Evolutionary conservation across 2,329 filamentous ascomycete species (phyloP), one percentile per base, ranked within the genome.

Genomic region (Thermomyces lanuginosus): DNA sequence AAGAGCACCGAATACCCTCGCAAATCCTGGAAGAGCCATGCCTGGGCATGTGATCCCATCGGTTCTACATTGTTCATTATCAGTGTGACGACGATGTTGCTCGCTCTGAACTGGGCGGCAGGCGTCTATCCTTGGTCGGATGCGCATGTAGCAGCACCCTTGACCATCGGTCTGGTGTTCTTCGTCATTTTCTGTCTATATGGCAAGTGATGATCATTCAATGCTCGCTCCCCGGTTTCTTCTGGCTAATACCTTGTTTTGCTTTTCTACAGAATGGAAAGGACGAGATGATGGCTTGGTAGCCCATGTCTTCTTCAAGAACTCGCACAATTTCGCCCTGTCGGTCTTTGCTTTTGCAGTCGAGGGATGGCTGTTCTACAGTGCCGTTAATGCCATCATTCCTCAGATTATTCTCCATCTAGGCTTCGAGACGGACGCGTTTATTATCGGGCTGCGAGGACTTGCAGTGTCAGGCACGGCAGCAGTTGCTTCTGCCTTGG

Each of bases 31-130:
- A 30, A 12, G 8, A 18, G 24, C 10, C 28, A 30, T 13, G n/a
- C 27, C 23, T 30, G 28, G 28, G 28, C 28, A 12, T 30, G 24
- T 30, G 28, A 30, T 11, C 28, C 28, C 6, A 27, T 30, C 12
- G 28, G 28, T 2, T 30, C 28, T 10, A 13, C 23, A 4, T 16
- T 30, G 15, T 30, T 30, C 6, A 26, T 30, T 10, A 12, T 21
- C 5, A 30, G 28, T 12, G 20, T 30, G 17, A 30, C 28, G 4
- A 26, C 16, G 16, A 13, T 30, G n/a, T n/a, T 30, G 18, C 8
- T 30, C 19, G 23, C 28, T 17, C 9, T 30, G 18, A 30, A 30
- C 15, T 27, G 28, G 28, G 28, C 28, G n/a, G 28, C 28, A 3
- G 28, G 28, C 15, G 19, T 26, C 6, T 30, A 30, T 22, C 8